A percentile compares a stretch with the other conserved stretches of the same genome.
These are phyloP conservation scores for Sclerotinia minor DNA, from an alignment of 2,329 filamentous ascomycete species.

Conservation along the genomic window DNA sequence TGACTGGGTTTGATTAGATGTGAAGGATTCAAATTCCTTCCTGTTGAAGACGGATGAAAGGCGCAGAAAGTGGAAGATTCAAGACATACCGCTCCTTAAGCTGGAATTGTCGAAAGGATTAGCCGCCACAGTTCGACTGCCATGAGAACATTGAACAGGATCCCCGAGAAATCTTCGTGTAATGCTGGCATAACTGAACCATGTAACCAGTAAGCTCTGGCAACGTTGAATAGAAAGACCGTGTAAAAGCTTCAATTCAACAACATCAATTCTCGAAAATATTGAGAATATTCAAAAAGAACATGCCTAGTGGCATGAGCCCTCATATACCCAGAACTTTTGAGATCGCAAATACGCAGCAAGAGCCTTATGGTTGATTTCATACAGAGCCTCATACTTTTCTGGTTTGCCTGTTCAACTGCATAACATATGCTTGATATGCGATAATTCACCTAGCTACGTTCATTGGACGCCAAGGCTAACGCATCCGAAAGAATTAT, in stretches of 20 bases:
- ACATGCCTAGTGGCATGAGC: background rate
- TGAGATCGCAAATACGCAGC: background rate
- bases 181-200: background rate
- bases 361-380: background rate
- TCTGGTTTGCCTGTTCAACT: background rate
- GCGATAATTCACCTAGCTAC: background rate
- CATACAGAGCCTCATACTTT: slow-evolving; percentile 10
- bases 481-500: background rate
- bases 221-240: background rate
- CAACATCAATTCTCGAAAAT: background rate
- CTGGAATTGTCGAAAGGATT: slow-evolving; percentile 10
- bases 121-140: background rate
- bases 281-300: background rate
- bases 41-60: background rate
- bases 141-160: background rate
- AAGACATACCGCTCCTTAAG: background rate
- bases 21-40: background rate
- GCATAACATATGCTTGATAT: background rate
- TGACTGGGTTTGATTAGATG: background rate
- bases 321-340: background rate
- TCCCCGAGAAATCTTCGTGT: background rate
- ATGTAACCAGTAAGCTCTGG: background rate
- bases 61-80: background rate
- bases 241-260: background rate
- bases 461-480: slow-evolving; percentile 6